phyloP scores from a whole-genome alignment of 306 rosid species.

The Gleditsia sinensis region DNA sequence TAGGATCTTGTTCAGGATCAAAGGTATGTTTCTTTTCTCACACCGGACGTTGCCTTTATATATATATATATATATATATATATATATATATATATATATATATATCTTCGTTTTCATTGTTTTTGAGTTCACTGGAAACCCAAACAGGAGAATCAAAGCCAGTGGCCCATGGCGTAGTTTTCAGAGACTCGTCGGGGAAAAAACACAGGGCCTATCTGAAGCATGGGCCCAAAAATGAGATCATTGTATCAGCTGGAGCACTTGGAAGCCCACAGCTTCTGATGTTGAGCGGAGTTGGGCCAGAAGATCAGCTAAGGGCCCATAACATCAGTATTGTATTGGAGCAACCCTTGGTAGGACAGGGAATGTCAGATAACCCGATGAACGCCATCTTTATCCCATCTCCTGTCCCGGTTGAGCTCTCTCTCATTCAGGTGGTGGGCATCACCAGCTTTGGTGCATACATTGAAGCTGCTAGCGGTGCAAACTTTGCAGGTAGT shows the following conservation, averaged over 20 bases:
- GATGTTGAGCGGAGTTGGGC: conserved; percentile 78
- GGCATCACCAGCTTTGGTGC: conserved; percentile 41
- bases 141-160: conserved; percentile 52
- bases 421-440: conserved; percentile 40
- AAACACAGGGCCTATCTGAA: conserved; percentile 60
- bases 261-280: conserved; percentile 84
- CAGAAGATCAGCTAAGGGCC: conserved; percentile 47
- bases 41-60: too few relatives aligned
- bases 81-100: too few relatives aligned
- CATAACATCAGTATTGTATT: conserved; percentile 49
- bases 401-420: conserved; percentile 59
- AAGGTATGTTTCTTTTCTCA: conserved; percentile 35
- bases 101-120: neutral
- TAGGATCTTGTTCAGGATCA: conserved; percentile 46
- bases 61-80: too few relatives aligned
- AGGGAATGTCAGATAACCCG: conserved; percentile 72
- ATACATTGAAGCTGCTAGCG: conserved; percentile 79
- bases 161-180: conserved; percentile 59
- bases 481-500: conserved; percentile 57
- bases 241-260: conserved; percentile 68
- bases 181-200: conserved; percentile 46
- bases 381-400: conserved; percentile 75
- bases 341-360: conserved; percentile 68
- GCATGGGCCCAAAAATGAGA: conserved; percentile 39
- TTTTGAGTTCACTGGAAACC: too few relatives aligned